Conservation (phyloP, 164 flowering plant genomes). For the Malania oleifera region DNA sequence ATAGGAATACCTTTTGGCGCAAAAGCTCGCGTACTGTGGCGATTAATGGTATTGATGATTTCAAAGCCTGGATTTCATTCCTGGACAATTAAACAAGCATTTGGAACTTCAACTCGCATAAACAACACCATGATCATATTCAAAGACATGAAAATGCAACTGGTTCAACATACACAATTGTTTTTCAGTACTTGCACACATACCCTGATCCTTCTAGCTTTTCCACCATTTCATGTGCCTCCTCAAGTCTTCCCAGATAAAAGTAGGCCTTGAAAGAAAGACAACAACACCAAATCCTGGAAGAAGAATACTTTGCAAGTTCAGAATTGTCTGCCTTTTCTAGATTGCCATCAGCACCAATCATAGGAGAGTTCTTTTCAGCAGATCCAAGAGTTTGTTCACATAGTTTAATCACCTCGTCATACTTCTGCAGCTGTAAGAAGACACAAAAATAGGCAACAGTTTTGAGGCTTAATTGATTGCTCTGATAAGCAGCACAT, state of each 20-base stretch:
- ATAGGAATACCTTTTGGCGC: slow-evolving; percentile 28
- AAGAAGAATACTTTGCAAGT: not conserved
- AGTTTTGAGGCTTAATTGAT: too few species aligned
- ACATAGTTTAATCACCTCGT: slow-evolving; percentile 4
- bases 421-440: slow-evolving; percentile 5
- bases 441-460: not conserved
- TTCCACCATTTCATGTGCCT: slow-evolving; percentile 1
- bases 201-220: not conserved
- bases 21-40: slow-evolving; percentile 32
- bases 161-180: not conserved
- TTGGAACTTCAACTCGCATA: slow-evolving; percentile 6
- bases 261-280: slow-evolving; percentile 7
- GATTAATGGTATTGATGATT: slow-evolving; percentile 29
- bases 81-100: slow-evolving; percentile 9
- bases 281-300: not conserved
- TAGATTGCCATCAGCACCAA: not conserved
- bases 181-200: not conserved
- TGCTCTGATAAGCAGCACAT: too few species aligned
- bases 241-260: slow-evolving; percentile 5
- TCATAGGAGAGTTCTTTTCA: not conserved
- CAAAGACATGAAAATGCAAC: not conserved
- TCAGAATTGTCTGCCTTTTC: not conserved
- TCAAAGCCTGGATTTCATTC: slow-evolving; percentile 22
- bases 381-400: slow-evolving; percentile 4
- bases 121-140: not conserved